These are phyloP conservation scores for Paramecium tetraurelia DNA, from an alignment of 73 alveolate species.

Conservation along the genomic window DNA sequence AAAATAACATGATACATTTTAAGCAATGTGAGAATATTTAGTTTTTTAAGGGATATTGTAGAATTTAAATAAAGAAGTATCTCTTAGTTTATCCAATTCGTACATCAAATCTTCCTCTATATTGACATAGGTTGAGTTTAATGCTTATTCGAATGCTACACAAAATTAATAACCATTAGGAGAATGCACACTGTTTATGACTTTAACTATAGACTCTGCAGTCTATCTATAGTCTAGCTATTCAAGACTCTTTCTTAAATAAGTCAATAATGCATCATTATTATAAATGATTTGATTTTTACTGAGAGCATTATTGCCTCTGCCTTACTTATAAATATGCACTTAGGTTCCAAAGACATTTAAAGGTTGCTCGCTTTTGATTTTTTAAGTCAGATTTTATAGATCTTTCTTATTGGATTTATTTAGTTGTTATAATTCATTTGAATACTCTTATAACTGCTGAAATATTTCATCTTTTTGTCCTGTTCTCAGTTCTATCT, in stretches of 20 bases:
- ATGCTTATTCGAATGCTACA: background rate
- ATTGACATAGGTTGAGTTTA: background rate
- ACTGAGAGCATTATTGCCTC: background rate
- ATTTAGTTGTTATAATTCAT: background rate
- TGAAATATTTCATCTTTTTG: background rate
- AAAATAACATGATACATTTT: background rate
- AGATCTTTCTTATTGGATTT: background rate
- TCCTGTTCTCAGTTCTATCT: background rate
- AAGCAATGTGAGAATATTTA: slow-evolving; percentile 35
- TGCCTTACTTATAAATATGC: background rate
- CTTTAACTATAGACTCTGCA: slow-evolving; percentile 2
- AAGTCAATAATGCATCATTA: slow-evolving; percentile 1
- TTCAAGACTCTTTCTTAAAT: background rate
- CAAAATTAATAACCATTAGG: background rate
- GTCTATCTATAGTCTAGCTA: slow-evolving; percentile 36
- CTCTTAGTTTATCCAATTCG: slow-evolving; percentile 27
- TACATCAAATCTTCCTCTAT: slow-evolving; percentile 6
- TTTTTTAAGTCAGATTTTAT: background rate
- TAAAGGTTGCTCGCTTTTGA: background rate
- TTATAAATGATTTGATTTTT: background rate
- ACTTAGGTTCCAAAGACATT: background rate
- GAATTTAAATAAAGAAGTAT: slow-evolving; percentile 16
- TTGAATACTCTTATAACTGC: background rate
- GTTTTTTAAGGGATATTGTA: slow-evolving; percentile 26
- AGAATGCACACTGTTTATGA: background rate